Evolutionary conservation across 768 basidiomycete species (phyloP).

Genomic region (Tricholoma terreum): DNA sequence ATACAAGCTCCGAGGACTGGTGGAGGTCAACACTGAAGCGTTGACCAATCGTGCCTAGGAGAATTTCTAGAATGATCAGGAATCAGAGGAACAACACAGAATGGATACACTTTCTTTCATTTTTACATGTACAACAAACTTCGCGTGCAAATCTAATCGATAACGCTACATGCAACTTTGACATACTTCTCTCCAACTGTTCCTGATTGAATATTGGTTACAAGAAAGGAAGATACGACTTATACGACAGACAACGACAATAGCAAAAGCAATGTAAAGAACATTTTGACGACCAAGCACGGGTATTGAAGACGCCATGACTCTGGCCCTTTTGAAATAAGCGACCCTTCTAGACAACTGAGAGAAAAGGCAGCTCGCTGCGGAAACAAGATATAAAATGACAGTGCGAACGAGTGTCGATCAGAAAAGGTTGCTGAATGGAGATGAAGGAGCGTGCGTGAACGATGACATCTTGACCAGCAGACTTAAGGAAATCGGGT

Average conservation of each 20-base stretch:
- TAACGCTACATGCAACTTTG: conserved; percentile 9
- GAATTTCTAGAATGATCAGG: not conserved
- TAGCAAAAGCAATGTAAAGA: not conserved
- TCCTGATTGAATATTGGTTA: not conserved
- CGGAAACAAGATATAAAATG: not conserved
- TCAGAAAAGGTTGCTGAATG: not conserved
- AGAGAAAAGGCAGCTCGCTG: not conserved
- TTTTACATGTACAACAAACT: not conserved
- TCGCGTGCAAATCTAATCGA: not conserved
- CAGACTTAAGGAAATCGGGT: not conserved
- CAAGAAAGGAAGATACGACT: not conserved
- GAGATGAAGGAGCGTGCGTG: not conserved
- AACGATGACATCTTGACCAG: not conserved
- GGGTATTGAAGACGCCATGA: not conserved
- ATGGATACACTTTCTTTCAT: conserved; percentile 16
- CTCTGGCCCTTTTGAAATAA: not conserved
- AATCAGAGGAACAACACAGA: conserved; percentile 17
- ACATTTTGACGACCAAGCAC: not conserved
- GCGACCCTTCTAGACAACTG: not conserved
- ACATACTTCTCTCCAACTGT: not conserved
- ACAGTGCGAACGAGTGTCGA: not conserved
- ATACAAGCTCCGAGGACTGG: not conserved
- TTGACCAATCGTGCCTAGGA: not conserved
- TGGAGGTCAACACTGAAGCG: no score
- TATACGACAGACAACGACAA: not conserved